A percentile compares a stretch with the other conserved stretches of the same genome.
These are phyloP conservation scores for Fusarium avenaceum DNA, from an alignment of 2,329 filamentous ascomycete genomes.

Conservation along the genomic window DNA sequence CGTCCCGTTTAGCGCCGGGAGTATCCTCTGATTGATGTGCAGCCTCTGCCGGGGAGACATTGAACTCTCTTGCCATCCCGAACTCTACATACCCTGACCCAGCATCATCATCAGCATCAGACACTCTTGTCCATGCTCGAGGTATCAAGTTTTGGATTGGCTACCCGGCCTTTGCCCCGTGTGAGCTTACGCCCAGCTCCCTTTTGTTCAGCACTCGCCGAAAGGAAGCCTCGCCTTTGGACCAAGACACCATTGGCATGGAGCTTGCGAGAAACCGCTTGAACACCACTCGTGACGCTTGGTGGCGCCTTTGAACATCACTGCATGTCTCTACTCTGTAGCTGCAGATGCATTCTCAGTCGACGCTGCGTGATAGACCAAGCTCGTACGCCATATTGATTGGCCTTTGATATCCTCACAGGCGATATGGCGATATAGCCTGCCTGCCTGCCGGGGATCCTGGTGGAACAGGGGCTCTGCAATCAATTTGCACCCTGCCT, in stretches of 20 bases:
- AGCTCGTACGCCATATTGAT: slow-evolving; percentile 15
- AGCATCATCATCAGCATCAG: not conserved
- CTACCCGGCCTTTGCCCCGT: not conserved
- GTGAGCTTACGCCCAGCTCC: slow-evolving; percentile 1
- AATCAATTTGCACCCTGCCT: slow-evolving; percentile 8
- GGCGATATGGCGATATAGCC: slow-evolving; percentile 1
- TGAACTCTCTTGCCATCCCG: slow-evolving; percentile 38
- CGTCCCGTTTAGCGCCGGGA: slow-evolving; percentile 41
- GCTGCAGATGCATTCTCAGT: slow-evolving; percentile 14
- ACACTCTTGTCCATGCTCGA: not conserved
- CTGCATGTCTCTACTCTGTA: slow-evolving; percentile 24
- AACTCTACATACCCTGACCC: slow-evolving; percentile 6
- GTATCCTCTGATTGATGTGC: slow-evolving; percentile 39
- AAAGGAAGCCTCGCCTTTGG: slow-evolving; percentile 2
- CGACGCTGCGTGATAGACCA: slow-evolving; percentile 1
- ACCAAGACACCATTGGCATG: slow-evolving; percentile 23
- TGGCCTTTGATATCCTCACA: slow-evolving; percentile 12
- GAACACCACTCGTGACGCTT: slow-evolving; percentile 1
- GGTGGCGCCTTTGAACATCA: slow-evolving; percentile 14
- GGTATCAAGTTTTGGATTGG: not conserved
- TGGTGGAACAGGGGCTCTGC: slow-evolving; percentile 18
- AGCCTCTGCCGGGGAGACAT: slow-evolving; percentile 36
- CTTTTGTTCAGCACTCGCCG: not conserved
- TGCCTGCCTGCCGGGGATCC: slow-evolving; percentile 12
- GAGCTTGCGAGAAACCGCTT: slow-evolving; percentile 24